Evolutionary conservation across 202 grass and related monocot genomes (phyloP), one percentile per base, ranked within the genome.

Genomic region (Dendrocalamus latiflorus): DNA sequence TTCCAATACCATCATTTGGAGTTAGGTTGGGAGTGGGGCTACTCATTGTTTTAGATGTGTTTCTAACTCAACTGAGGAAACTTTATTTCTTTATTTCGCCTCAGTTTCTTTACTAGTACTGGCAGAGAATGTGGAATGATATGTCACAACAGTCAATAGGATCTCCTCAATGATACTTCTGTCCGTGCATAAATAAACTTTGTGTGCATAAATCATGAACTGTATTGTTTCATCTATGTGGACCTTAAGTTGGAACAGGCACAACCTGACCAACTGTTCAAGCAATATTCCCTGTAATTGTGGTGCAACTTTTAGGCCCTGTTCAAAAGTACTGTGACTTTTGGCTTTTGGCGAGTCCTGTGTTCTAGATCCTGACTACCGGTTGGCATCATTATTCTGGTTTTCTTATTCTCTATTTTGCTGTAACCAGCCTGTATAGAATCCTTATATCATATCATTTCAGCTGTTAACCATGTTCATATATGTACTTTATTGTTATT

Each of bases 381-480:
- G 25, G 11, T 1, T 25, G 44, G 9, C 21, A 42, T 55, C 70
- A 16, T 61, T 79, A 39, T 63, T 75, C 26, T 43, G 18, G 5
- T 44, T 77, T 48, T 79, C 43, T 30, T 74, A 53, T 70, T 64
- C 5, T 21, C 44, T 75, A 26, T 69, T 89, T 63, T 60, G 15
- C 22, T 74, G 6, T 80, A 57, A 44, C 26, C 6, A 48, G 68
- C 22, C 41, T 53, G 21, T 68, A 28, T 44, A 62, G 30, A 70
- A 28, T 17, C n/a, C 33, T 26, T 68, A 45, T 45, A 37, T 70
- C 14, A 69, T 71, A 53, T 44, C 15, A 30, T 13, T 22, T 9
- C 13, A 81, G 42, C 11, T 65, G 67, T 45, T 41, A 41, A 47
- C 71, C 47, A 30, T 72, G 65, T 75, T 67, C 49, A 12, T 64